These are phyloP conservation scores for Sindora glabra DNA, from an alignment of 306 rosid genomes.

Conservation along the genomic window DNA sequence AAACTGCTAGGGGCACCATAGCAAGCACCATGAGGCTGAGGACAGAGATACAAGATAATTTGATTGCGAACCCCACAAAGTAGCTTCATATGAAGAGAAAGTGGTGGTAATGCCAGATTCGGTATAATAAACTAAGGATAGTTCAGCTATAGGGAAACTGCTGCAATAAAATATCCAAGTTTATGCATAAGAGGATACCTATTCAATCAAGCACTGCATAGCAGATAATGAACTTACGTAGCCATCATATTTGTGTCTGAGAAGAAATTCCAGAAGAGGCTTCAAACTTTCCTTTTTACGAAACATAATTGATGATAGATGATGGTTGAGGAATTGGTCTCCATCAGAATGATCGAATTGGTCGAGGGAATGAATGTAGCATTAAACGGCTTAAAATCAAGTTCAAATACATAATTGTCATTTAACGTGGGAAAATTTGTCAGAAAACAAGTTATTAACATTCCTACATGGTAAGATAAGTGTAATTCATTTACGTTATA, in stretches of 20 bases:
- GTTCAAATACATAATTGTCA: slow-evolving; percentile 35
- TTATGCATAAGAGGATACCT: neutral
- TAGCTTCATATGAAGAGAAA: no score
- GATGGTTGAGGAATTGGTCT: slow-evolving; percentile 56
- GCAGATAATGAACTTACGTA: slow-evolving; percentile 25
- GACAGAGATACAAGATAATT: no score
- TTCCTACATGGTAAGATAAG: no score
- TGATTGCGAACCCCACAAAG: no score
- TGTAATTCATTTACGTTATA: no score
- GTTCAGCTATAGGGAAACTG: no score
- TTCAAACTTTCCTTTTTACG: slow-evolving; percentile 40
- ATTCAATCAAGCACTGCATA: neutral
- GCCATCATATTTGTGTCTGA: slow-evolving; percentile 41
- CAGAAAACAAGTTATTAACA: neutral
- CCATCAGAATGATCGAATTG: slow-evolving; percentile 51
- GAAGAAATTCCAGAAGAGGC: slow-evolving; percentile 52
- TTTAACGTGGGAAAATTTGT: slow-evolving; percentile 11
- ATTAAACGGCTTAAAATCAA: slow-evolving; percentile 55
- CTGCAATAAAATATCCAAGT: no score
- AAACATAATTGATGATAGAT: slow-evolving; percentile 51
- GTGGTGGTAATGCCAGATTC: no score
- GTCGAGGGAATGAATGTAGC: slow-evolving; percentile 47
- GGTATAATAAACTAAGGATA: no score
- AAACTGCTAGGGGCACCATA: no score
- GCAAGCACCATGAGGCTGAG: no score